These are phyloP conservation scores for Ganoderma boninense DNA, from an alignment of 1,284 basidiomycete species.

Conservation along the genomic window DNA sequence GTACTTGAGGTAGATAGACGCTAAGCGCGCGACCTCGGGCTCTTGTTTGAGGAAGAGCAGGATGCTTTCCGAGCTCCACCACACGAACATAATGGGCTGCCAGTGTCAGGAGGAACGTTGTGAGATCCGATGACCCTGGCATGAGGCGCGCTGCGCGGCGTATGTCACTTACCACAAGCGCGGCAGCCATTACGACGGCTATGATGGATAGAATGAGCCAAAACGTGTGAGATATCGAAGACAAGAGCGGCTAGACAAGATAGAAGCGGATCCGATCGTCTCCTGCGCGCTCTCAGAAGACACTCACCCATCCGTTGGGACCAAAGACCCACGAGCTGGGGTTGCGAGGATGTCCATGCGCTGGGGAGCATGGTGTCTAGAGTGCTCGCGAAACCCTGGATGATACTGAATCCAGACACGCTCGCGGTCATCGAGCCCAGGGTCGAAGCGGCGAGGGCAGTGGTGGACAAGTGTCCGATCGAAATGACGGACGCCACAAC, in stretches of 20 bases:
- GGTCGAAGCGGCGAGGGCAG: slow-evolving; percentile 86
- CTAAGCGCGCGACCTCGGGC: slow-evolving; percentile 83
- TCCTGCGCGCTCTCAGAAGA: slow-evolving; percentile 16
- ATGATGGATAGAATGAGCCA: slow-evolving; percentile 10
- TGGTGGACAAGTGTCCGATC: slow-evolving; percentile 87
- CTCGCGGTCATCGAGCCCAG: slow-evolving; percentile 90
- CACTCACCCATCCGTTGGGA: slow-evolving; percentile 83
- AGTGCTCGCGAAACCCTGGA: slow-evolving; percentile 87
- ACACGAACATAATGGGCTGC: slow-evolving; percentile 74
- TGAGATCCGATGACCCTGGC: slow-evolving; percentile 1
- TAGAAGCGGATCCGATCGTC: too few species aligned
- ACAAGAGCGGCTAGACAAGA: slow-evolving; percentile 1
- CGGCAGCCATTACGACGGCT: slow-evolving; percentile 74
- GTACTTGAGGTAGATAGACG: slow-evolving; percentile 81
- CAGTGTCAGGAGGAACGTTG: background rate
- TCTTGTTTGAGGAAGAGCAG: slow-evolving; percentile 87
- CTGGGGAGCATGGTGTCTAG: slow-evolving; percentile 91
- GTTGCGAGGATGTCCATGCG: slow-evolving; percentile 89
- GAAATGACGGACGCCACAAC: slow-evolving; percentile 80
- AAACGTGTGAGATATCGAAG: background rate
- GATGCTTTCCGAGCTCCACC: slow-evolving; percentile 85
- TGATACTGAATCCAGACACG: slow-evolving; percentile 73
- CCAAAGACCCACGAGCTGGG: slow-evolving; percentile 90
- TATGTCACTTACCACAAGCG: slow-evolving; percentile 60
- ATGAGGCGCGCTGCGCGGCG: slow-evolving; percentile 4